Evolutionary conservation across 225 moss, liverwort and hornwort species (phyloP).

Genomic region (Lunularia cruciata): DNA sequence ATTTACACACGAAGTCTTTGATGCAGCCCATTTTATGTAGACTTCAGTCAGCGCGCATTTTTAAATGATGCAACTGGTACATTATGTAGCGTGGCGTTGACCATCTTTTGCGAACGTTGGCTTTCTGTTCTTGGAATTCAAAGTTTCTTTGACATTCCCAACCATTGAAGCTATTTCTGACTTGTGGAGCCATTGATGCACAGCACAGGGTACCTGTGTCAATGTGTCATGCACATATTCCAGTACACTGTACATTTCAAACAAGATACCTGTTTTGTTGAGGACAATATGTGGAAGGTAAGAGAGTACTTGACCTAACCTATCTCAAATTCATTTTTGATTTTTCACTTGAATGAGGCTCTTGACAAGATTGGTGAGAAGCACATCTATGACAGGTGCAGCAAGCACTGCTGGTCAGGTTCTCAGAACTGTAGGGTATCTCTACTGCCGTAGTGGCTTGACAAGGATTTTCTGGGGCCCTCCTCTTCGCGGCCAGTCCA

Average conservation of each 20-base stretch:
- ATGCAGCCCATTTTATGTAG: slow-evolving; percentile 3
- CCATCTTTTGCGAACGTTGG: background rate
- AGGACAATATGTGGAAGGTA: slow-evolving; percentile 24
- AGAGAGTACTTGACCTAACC: slow-evolving; percentile 12
- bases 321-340: background rate
- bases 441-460: no score
- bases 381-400: slow-evolving; percentile 3
- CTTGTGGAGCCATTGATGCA: slow-evolving; percentile 38
- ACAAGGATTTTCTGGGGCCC: no score
- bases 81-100: background rate
- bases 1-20: slow-evolving; percentile 2
- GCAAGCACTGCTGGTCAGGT: background rate
- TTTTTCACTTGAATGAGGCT: background rate
- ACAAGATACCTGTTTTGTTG: slow-evolving; percentile 8
- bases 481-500: no score
- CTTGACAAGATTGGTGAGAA: background rate
- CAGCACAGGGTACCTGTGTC: slow-evolving; percentile 28
- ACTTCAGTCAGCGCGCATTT: slow-evolving; percentile 9
- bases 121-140: slow-evolving; percentile 1
- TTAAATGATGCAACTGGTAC: background rate
- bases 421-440: slow-evolving; percentile 6
- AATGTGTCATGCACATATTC: slow-evolving; percentile 17
- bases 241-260: slow-evolving; percentile 11
- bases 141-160: background rate
- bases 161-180: slow-evolving; percentile 24